Base-by-base conservation (phyloP, 257 asterid genomes). In the Solanum lignicaule region DNA sequence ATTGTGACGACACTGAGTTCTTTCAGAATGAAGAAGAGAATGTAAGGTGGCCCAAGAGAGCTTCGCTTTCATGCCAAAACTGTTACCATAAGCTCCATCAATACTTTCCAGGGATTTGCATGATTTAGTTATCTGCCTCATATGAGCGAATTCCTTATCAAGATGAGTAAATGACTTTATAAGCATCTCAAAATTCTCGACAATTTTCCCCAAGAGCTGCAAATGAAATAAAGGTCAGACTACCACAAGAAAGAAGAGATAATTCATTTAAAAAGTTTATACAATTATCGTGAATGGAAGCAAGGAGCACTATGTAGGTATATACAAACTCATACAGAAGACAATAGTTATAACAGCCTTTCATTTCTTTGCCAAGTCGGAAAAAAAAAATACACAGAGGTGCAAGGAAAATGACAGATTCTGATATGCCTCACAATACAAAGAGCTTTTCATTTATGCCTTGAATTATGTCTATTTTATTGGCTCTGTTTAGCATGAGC, bases 21-120 rank as follows among this genome's bases (percentile, higher is more conserved):
- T 91, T 88, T 95, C 97, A 84, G 99, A 97, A 91, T 96, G 99
- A 87, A 97, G 98, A 91, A 97, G 98, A 91, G 99, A 97, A 92
- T 97, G 99, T 87, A 97, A 93, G 87, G 96, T 97, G 89, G 98
- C 93, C 99, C 99, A 96, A 55, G 93, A 92, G 75, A 93, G 94
- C 91, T 95, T 94, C 81, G 94, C 93, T 62, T 94, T 93, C 94
- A 91, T 90, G 69, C 94, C 90, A 85, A 91, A 87, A 68, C 90
- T 86, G 83, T 90, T 95, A 38, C 92, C 94, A 73, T 88, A 91
- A 90, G 90, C 93, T 90, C 89, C 92, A 86, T 89, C 92, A 78
- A 92, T 89, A 84, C 94, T 94, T 92, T 94, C 94, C 87, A 92
- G 72, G 88, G 93, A 94, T 88, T 94, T 95, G 91, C 87, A 91